phyloP scores from a whole-genome alignment of 768 basidiomycete genomes.

The Russula abietina region DNA sequence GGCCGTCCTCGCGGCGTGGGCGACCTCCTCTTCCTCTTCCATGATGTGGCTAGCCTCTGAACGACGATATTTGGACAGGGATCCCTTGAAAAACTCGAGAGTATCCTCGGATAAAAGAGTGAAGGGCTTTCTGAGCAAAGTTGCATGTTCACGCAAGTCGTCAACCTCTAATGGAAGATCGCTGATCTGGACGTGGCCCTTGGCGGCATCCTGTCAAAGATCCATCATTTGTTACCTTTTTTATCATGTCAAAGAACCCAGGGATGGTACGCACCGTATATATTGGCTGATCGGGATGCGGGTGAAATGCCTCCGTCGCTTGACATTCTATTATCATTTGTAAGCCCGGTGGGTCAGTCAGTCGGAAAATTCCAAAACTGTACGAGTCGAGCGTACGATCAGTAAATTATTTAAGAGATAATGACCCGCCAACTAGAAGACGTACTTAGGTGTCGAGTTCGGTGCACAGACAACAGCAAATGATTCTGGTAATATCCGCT shows the following conservation, averaged over 20 bases:
- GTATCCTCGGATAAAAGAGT: not conserved
- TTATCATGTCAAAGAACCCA: not conserved
- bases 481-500: constrained; percentile 83
- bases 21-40: not conserved
- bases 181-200: constrained; percentile 75
- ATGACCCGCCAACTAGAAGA: not conserved
- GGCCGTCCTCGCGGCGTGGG: not conserved
- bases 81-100: not conserved
- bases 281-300: constrained; percentile 76
- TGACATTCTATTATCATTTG: constrained; percentile 62
- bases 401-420: not conserved
- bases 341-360: constrained; percentile 83
- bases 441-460: constrained; percentile 65
- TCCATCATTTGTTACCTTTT: not conserved
- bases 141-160: not conserved
- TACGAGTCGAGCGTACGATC: not conserved
- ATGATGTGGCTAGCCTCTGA: no score
- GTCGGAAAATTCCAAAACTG: constrained; percentile 83
- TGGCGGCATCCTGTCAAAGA: constrained; percentile 64
- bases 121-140: not conserved
- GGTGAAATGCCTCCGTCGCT: constrained; percentile 75
- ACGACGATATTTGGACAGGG: not conserved
- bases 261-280: constrained; percentile 66
- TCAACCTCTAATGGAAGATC: constrained; percentile 43
- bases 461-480: constrained; percentile 93